phyloP scores from a whole-genome alignment of 495 filamentous ascomycete genomes.

The Podospora appendiculata region DNA sequence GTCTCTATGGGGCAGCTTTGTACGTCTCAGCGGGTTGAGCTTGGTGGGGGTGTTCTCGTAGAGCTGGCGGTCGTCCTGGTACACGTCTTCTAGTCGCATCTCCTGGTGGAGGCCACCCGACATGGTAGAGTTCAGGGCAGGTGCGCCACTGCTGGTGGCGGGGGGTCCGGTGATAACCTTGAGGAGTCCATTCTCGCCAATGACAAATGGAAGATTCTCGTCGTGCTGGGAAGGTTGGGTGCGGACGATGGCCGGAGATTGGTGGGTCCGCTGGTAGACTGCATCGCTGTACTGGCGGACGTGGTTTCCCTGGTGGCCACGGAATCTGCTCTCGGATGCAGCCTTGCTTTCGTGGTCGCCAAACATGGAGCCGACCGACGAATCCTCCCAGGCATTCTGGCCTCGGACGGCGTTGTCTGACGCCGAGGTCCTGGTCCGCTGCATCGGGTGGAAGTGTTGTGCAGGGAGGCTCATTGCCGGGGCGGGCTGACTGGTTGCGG shows the following conservation, averaged over 20 bases:
- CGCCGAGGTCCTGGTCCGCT: constrained; percentile 19
- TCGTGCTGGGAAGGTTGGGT: constrained; percentile 1
- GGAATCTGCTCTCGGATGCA: constrained; percentile 17
- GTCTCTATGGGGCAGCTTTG: constrained; percentile 18
- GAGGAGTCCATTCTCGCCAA: constrained; percentile 24
- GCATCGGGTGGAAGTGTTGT: constrained; percentile 21
- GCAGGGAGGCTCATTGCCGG: constrained; percentile 12
- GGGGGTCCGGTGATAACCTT: constrained; percentile 18
- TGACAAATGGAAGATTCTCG: constrained; percentile 24
- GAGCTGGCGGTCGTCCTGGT: constrained; percentile 14
- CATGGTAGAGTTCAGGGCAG: constrained; percentile 3
- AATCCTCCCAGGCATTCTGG: constrained; percentile 30
- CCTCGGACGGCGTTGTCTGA: constrained; percentile 16
- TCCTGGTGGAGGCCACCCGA: constrained; percentile 12
- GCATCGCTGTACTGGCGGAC: constrained; percentile 19
- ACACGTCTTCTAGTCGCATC: constrained; percentile 13
- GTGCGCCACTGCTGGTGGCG: constrained; percentile 1
- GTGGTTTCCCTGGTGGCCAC: constrained; percentile 15
- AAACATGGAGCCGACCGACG: constrained; percentile 29
- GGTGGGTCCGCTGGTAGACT: constrained; percentile 7
- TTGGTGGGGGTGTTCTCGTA: constrained; percentile 22
- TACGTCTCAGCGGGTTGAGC: constrained; percentile 13
- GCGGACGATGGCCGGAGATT: not conserved
- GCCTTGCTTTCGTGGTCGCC: constrained; percentile 21
- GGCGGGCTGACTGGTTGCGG: constrained; percentile 2